Conservation (phyloP, 2,329 filamentous ascomycete genomes). For the Fusarium praegraminearum region DNA sequence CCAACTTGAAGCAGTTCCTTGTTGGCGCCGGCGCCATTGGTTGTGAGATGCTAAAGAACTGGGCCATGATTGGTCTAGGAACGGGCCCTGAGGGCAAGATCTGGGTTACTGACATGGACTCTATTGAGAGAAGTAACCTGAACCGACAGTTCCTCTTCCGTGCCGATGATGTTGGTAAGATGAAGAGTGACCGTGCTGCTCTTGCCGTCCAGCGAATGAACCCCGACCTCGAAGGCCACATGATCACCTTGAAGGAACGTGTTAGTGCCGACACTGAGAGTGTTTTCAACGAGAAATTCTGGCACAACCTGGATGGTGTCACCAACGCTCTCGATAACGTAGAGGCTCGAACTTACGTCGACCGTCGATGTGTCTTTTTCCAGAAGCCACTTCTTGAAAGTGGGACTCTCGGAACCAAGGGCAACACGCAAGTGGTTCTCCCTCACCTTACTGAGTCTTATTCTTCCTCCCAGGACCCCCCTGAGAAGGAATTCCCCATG, state of each 20-base stretch:
- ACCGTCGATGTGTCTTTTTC: conserved; percentile 97
- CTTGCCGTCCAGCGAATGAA: conserved; percentile 95
- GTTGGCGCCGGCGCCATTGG: conserved; percentile 97
- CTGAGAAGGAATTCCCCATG: conserved; percentile 99
- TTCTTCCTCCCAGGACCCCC: conserved; percentile 93
- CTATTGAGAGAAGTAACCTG: conserved; percentile 98
- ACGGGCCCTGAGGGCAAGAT: conserved; percentile 91
- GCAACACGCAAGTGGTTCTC: conserved; percentile 96
- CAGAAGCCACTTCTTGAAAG: conserved; percentile 96
- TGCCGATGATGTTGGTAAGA: conserved; percentile 89
- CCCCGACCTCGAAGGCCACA: conserved; percentile 88
- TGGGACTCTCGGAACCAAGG: conserved; percentile 98
- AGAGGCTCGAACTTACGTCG: conserved; percentile 95
- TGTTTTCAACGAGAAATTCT: conserved; percentile 94
- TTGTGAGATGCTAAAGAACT: conserved; percentile 99
- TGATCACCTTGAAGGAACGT: conserved; percentile 86
- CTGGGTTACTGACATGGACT: conserved; percentile 96
- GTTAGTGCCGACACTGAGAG: conserved; percentile 93
- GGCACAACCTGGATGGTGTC: conserved; percentile 86
- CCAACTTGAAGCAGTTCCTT: conserved; percentile 90
- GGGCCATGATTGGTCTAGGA: conserved; percentile 97
- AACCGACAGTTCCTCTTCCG: conserved; percentile 98
- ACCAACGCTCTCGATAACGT: conserved; percentile 99
- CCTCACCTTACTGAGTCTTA: conserved; percentile 95
- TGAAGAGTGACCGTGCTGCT: conserved; percentile 96